Base-by-base conservation (phyloP, 805 yeast species). In the Saccharomycopsis sp. region DNA sequence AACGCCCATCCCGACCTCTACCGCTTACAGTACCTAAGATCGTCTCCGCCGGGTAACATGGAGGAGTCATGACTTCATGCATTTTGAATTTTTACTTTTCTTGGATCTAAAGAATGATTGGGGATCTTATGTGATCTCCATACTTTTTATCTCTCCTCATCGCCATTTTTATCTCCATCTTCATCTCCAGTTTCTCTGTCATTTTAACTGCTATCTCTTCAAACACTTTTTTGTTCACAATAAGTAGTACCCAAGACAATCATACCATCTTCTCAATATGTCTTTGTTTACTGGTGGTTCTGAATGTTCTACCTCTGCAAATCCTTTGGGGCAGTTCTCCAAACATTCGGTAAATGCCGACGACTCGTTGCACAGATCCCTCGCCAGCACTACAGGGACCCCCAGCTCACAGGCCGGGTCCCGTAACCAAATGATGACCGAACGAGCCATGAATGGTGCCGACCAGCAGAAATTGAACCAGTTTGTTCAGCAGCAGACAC, bases 381-480 rank as follows among this genome's bases (percentile, higher is more conserved):
- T 70, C 54, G 63, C 51, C 41, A 62, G 55, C 50, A 62, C 50
- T 24, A 51, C 53, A 40, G 58, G 59, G 34, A 64, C 63, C 2
- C 61, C 55, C 21, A 58, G 55, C 51, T 59, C 64, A 48, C 54
- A 59, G 54, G 57, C 61, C 7, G 55, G 63, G 21, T 61, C 65
- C 63, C 60, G 69, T 60, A 53, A 57, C 57, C 29, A 24, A 5
- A 59, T 59, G 55, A 53, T 52, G 37, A 50, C 21, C 15, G 59
- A 53, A 15, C 63, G 68, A 47, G 63, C 57, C 29, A 63, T 71
- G 67, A 61, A 65, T 15, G 64, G 62, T 52, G 64, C 63, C 16
- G 76, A 73, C 61, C 66, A 64, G 51, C 67, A 64, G 57, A 56
- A 68, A 60, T 60, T 71, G 61, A 66, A 68, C 53, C 63, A 62